Conservation (phyloP, 352 stramenopile species). For the Globisporangium carolinianum region DNA sequence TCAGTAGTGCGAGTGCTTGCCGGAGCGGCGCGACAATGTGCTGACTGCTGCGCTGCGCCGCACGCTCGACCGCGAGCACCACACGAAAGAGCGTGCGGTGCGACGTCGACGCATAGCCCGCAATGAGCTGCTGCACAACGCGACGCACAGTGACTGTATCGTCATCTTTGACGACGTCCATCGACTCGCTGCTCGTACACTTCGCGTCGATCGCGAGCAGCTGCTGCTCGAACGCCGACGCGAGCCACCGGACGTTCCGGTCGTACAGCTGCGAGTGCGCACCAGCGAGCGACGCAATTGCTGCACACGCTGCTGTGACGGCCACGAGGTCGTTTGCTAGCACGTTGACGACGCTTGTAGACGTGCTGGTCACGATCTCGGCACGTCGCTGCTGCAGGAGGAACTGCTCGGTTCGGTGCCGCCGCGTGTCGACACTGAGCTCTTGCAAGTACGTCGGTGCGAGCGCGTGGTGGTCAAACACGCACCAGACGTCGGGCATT, state of each 20-base stretch:
- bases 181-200: no score
- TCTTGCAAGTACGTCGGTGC: not conserved
- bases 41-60: conserved; percentile 3
- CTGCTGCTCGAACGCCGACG: conserved; percentile 9
- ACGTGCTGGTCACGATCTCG: not conserved
- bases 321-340: conserved; percentile 7
- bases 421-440: conserved; percentile 4
- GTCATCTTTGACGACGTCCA: no score
- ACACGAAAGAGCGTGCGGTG: conserved; percentile 24
- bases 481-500: not conserved
- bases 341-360: not conserved
- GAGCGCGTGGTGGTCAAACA: conserved; percentile 3
- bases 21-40: not conserved
- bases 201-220: conserved; percentile 1
- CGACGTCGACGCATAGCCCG: conserved; percentile 19
- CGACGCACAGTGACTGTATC: no score
- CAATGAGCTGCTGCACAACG: conserved; percentile 1
- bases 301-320: conserved; percentile 15
- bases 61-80: conserved; percentile 11
- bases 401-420: conserved; percentile 6
- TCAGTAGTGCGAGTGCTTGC: conserved; percentile 1
- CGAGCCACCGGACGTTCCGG: conserved; percentile 23
- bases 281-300: conserved; percentile 15
- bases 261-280: conserved; percentile 20
- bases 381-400: conserved; percentile 5